Evolutionary conservation across 2,329 filamentous ascomycete species (phyloP), one percentile per base, ranked within the genome.

Genomic region (Nemania bipapillata): DNA sequence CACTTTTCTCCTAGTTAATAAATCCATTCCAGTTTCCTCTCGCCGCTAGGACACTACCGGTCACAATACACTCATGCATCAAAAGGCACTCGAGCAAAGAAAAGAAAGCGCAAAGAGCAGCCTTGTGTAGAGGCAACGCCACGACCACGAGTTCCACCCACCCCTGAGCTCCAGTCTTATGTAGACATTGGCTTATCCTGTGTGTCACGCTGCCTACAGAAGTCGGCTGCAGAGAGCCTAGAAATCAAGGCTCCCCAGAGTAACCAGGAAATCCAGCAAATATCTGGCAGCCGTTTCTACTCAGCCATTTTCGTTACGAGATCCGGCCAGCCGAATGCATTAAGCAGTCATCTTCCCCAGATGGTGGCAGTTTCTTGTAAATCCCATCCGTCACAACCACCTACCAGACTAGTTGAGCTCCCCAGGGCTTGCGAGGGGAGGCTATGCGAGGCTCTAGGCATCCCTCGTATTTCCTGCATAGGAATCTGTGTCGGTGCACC

Each of bases 391-490:
- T 58, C 70, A 4, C 78, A 79, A 24, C 75, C 81, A 1, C 79
- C 83, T 2, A 87, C 86, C 9, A 84, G 86, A 24, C 83, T 93
- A 2, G 83, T 93, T 2, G 86, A 88, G 0, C 84, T 93, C 54
- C 89, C 89, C 0, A 87, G 85, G 60, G 80, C 85, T 0, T 87
- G 85, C 57, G 89, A 90, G 53, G 81, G 86, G 17, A 84, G 84
- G 12, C 79, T 93, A 17, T 86, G 86, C 55, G 78, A 80, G 32
- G 83, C 83, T 22, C 81, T 93, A 3, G 86, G 86, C 1, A 83
- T 92, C 9, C 87, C 89, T 0, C 84, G 89, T 37, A 89, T 89
- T 0, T 91, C 90, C 1, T 88, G 89, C 24, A 80, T 93, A 35
- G 91, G 86, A 0, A 77, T 93, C 6, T 78, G 83, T 22, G 81